These are phyloP conservation scores for Pugionium cornutum DNA, from an alignment of 345 rosid species.

Conservation along the genomic window DNA sequence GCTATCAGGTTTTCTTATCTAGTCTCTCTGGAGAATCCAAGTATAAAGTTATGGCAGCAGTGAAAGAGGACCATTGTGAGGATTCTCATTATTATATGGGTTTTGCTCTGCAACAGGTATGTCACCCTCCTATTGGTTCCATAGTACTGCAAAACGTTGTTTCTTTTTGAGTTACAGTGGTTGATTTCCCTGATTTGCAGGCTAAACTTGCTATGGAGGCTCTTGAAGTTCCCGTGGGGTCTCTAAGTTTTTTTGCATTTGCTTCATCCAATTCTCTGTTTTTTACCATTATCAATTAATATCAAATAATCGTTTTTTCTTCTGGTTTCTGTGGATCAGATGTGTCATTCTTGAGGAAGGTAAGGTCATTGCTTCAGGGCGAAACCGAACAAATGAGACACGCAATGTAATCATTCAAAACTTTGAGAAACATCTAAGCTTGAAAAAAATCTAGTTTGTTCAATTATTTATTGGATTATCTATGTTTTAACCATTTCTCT, in stretches of 20 bases:
- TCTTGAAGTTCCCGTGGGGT: slow-evolving; percentile 92
- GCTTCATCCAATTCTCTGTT: too few relatives aligned
- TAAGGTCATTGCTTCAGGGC: slow-evolving; percentile 58
- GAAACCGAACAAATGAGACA: slow-evolving; percentile 64
- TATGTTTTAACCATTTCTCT: too few relatives aligned
- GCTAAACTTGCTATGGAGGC: slow-evolving; percentile 72
- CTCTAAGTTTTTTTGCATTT: slow-evolving; percentile 2
- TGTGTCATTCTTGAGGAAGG: slow-evolving; percentile 58
- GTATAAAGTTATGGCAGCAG: slow-evolving; percentile 36
- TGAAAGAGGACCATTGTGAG: slow-evolving; percentile 20
- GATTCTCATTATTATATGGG: slow-evolving; percentile 48
- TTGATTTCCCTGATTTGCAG: slow-evolving; percentile 38
- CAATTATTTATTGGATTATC: background rate
- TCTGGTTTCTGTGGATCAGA: slow-evolving; percentile 34
- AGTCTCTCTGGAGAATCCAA: background rate
- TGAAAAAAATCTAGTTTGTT: background rate
- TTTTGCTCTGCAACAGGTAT: slow-evolving; percentile 59
- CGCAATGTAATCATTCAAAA: slow-evolving; percentile 48
- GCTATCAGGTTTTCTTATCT: background rate
- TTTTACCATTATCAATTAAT: too few relatives aligned
- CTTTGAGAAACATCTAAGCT: background rate
- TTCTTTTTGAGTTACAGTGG: background rate
- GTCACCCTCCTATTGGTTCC: background rate
- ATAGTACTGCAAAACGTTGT: background rate
- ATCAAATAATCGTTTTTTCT: too few relatives aligned